Evolutionary conservation across 2,329 filamentous ascomycete species (phyloP).

Genomic region (Cadophora malorum): DNA sequence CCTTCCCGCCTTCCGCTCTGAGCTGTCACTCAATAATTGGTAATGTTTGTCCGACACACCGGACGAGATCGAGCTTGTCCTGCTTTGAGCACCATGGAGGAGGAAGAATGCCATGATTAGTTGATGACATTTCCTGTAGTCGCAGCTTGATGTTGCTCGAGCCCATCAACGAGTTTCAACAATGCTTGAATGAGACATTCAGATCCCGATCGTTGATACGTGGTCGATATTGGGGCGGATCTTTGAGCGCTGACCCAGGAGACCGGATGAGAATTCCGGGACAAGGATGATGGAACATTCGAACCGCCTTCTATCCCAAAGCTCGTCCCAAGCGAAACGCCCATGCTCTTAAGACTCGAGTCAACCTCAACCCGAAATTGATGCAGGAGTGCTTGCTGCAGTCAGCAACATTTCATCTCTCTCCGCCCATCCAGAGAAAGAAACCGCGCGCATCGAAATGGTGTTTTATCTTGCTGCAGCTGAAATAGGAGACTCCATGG

Average conservation of each 20-base stretch:
- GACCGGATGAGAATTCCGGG: not conserved
- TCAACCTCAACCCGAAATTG: not conserved
- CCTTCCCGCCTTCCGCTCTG: not conserved
- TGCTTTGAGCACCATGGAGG: not conserved
- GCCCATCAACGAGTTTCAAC: not conserved
- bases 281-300: conserved; percentile 24
- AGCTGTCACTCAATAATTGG: not conserved
- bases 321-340: conserved; percentile 5
- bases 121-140: not conserved
- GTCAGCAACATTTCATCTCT: conserved; percentile 14
- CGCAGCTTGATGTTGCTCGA: not conserved
- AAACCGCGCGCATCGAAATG: conserved; percentile 5
- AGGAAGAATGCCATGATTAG: not conserved
- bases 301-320: conserved; percentile 15
- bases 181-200: not conserved
- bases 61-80: not conserved
- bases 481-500: conserved; percentile 9
- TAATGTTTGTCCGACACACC: not conserved
- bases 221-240: not conserved
- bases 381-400: not conserved
- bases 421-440: too few species aligned
- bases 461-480: conserved; percentile 10
- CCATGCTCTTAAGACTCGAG: not conserved
- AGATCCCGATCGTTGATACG: not conserved
- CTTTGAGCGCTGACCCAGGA: not conserved